Evolutionary conservation across 495 filamentous ascomycete genomes (phyloP).

Genomic region (Neurospora sp.): DNA sequence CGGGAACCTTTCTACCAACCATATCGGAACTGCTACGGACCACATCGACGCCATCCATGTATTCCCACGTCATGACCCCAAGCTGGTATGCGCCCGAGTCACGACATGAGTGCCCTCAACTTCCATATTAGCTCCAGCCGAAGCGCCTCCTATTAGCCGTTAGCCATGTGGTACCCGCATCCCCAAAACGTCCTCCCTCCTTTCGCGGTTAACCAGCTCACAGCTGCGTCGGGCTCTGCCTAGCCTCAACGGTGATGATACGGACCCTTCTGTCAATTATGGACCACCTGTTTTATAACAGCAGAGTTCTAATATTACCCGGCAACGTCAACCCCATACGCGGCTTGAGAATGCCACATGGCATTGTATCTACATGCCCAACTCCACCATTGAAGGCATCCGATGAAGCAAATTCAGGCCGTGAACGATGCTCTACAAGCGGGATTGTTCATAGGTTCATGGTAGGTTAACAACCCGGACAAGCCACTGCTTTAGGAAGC

Average conservation of each 20-base stretch:
- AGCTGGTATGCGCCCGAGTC: slow-evolving; percentile 1
- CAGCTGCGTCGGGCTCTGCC: slow-evolving; percentile 10
- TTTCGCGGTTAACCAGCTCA: slow-evolving; percentile 21
- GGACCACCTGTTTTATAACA: neutral
- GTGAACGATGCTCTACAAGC: neutral
- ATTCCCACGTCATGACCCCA: neutral
- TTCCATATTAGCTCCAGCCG: slow-evolving; percentile 7
- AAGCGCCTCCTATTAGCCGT: slow-evolving; percentile 15
- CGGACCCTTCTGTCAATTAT: slow-evolving; percentile 6
- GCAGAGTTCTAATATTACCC: neutral
- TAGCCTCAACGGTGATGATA: slow-evolving; percentile 21
- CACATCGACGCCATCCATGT: neutral
- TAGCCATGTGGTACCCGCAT: slow-evolving; percentile 8
- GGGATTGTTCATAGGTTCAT: neutral
- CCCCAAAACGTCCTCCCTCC: slow-evolving; percentile 7
- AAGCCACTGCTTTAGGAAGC: slow-evolving; percentile 8
- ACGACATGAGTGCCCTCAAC: neutral
- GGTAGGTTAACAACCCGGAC: neutral
- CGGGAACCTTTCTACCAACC: slow-evolving; percentile 3
- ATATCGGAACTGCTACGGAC: slow-evolving; percentile 8
- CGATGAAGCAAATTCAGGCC: neutral
- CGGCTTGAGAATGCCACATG: neutral
- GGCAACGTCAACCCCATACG: neutral
- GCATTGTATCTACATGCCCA: neutral
- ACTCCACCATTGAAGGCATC: neutral